Conservation (phyloP, 306 rosid genomes). For the Alnus glutinosa region DNA sequence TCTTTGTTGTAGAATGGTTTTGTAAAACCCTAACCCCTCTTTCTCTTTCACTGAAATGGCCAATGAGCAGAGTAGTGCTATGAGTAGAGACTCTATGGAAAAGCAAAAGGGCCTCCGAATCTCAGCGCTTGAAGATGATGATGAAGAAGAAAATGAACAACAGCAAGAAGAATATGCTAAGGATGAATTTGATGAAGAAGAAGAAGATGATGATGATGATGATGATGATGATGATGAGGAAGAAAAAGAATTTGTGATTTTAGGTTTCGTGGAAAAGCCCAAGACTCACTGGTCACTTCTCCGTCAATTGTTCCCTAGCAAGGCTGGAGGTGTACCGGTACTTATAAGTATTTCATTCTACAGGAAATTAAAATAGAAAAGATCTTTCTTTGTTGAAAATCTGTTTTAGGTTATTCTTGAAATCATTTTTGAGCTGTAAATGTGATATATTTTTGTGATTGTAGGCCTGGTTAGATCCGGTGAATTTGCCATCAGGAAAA, state of each 20-base stretch:
- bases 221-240: constrained; percentile 44
- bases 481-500: constrained; percentile 64
- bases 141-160: constrained; percentile 25
- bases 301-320: constrained; percentile 76
- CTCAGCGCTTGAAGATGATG: constrained; percentile 43
- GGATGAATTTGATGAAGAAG: constrained; percentile 13
- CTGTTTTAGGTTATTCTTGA: neutral
- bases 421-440: neutral
- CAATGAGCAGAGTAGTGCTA: constrained; percentile 32
- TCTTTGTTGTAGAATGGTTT: no score
- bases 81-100: constrained; percentile 29
- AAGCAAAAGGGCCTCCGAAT: constrained; percentile 45
- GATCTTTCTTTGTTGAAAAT: no score
- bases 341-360: neutral
- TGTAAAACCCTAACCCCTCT: no score
- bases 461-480: constrained; percentile 94
- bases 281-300: constrained; percentile 50
- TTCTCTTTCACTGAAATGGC: neutral
- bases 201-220: constrained; percentile 12
- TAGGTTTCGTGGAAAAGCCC: constrained; percentile 69
- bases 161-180: constrained; percentile 16
- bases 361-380: no score
- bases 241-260: constrained; percentile 38
- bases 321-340: constrained; percentile 93
- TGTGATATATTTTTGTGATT: constrained; percentile 8